phyloP scores from a whole-genome alignment of 148 eudicot species.

The Vaccinium corymbosum region DNA sequence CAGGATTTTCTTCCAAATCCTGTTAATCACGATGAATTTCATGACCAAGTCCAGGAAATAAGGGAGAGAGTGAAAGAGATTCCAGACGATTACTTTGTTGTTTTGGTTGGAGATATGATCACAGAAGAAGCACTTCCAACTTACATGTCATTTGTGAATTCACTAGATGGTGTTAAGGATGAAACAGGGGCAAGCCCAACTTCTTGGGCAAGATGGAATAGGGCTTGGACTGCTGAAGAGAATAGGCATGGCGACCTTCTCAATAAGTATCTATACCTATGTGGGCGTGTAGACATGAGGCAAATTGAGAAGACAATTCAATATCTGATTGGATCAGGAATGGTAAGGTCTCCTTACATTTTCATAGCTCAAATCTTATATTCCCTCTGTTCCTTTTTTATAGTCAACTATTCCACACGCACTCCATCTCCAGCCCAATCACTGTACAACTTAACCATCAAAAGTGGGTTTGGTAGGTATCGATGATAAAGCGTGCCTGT shows the following conservation, averaged over 20 bases:
- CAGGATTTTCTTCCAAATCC: constrained; percentile 23
- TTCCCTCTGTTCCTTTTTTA: no score
- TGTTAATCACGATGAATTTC: constrained; percentile 11
- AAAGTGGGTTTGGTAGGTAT: no score
- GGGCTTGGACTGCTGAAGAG: constrained; percentile 30
- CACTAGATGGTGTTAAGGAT: constrained; percentile 24
- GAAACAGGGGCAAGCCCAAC: constrained; percentile 22
- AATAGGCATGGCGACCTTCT: constrained; percentile 28
- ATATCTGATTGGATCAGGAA: constrained; percentile 18
- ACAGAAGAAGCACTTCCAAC: constrained; percentile 31
- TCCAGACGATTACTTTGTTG: constrained; percentile 25
- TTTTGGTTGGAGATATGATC: constrained; percentile 30
- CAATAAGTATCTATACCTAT: constrained; percentile 24
- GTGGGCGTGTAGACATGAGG: constrained; percentile 29
- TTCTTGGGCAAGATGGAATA: constrained; percentile 24
- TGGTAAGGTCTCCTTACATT: constrained; percentile 14
- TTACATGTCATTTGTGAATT: constrained; percentile 21
- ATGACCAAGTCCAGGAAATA: constrained; percentile 22
- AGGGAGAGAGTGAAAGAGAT: constrained; percentile 26
- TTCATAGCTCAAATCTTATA: background rate
- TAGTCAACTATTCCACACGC: no score
- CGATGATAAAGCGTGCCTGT: no score
- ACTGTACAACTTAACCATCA: no score
- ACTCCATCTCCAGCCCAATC: no score
- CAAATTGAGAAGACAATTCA: constrained; percentile 30